Evolutionary conservation across 106 monocot species (phyloP).

Genomic region (Dactylorhiza incarnata): DNA sequence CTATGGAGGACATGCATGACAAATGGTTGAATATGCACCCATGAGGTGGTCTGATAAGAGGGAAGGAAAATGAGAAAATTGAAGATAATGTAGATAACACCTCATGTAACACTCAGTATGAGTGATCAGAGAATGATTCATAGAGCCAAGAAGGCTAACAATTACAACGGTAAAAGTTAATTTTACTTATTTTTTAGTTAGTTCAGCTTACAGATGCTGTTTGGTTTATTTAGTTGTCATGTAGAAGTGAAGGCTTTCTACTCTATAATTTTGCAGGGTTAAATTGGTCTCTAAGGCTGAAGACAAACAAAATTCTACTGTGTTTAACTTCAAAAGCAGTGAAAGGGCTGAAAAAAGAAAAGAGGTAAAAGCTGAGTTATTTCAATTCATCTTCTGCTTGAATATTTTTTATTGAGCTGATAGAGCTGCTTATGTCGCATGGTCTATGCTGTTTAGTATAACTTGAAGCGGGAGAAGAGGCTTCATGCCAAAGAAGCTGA

Average conservation of each 20-base stretch:
- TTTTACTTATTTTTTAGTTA: conserved; percentile 1
- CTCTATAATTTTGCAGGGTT: conserved; percentile 15
- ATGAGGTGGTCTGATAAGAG: no score
- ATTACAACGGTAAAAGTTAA: background rate
- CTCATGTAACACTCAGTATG: no score
- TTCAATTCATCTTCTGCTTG: background rate
- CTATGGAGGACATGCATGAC: no score
- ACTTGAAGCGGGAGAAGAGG: conserved; percentile 55
- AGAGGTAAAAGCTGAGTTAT: conserved; percentile 41
- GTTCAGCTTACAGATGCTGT: background rate
- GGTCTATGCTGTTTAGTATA: conserved; percentile 30
- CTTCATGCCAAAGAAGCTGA: conserved; percentile 48
- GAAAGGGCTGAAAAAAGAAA: conserved; percentile 74
- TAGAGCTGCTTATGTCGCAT: background rate
- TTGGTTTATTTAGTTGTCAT: no score
- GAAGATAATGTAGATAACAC: no score
- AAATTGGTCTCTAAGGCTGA: conserved; percentile 12
- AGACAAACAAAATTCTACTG: conserved; percentile 15
- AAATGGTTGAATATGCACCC: no score
- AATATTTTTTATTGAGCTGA: background rate
- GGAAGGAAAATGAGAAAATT: no score
- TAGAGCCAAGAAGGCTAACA: no score
- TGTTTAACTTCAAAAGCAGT: conserved; percentile 53
- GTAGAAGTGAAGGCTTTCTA: no score
- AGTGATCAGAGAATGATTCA: no score